Evolutionary conservation across 352 stramenopile species (phyloP).

Genomic region (Thraustochytrium sp.): DNA sequence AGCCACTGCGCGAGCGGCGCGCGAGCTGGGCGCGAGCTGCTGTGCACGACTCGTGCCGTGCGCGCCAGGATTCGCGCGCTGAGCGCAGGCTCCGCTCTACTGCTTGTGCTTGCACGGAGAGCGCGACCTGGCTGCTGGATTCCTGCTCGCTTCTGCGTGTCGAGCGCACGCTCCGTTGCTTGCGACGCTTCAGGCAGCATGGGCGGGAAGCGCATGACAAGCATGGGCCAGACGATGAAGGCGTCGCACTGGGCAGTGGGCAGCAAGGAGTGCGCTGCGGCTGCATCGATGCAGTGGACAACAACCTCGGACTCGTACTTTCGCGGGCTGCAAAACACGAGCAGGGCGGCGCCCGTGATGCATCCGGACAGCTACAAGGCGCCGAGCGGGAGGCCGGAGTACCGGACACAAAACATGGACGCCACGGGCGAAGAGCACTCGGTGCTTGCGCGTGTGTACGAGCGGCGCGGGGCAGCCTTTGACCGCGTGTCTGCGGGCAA

Average conservation of each 20-base stretch:
- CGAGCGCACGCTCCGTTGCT: not conserved
- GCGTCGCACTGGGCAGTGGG: not conserved
- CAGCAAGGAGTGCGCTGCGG: not conserved
- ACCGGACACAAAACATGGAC: not conserved
- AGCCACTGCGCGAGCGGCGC: too few species aligned
- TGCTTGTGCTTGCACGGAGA: not conserved
- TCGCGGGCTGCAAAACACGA: not conserved
- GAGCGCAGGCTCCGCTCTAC: not conserved
- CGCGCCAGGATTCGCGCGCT: not conserved
- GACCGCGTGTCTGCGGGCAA: not conserved
- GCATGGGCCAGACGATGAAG: constrained; percentile 15
- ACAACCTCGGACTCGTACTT: not conserved
- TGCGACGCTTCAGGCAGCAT: not conserved
- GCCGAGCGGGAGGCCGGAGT: not conserved
- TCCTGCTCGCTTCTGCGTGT: not conserved
- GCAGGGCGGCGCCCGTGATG: not conserved
- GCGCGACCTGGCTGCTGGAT: not conserved
- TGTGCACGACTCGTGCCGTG: too few species aligned
- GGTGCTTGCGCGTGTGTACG: not conserved
- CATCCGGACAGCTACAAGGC: not conserved
- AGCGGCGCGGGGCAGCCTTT: not conserved
- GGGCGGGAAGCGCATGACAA: constrained; percentile 5
- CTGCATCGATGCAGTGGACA: not conserved
- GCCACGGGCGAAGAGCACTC: not conserved
- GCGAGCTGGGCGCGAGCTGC: too few species aligned